phyloP scores from a whole-genome alignment of 345 rosid species.

The Bretschneidera sinensis region DNA sequence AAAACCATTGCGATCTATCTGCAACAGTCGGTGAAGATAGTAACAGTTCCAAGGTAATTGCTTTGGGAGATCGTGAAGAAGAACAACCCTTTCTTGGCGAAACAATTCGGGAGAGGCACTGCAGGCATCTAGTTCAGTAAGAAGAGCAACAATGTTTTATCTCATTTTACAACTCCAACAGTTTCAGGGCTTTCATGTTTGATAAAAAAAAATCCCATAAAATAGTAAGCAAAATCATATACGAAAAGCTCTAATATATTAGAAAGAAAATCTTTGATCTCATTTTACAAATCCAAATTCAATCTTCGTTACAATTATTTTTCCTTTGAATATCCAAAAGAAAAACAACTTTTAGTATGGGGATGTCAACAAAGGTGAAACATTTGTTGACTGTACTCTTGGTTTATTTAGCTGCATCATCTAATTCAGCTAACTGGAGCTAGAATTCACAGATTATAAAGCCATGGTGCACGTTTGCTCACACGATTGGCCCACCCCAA shows the following conservation, averaged over 20 bases:
- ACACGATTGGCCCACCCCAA: constrained; percentile 29
- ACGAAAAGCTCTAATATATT: too few relatives aligned
- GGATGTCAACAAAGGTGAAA: constrained; percentile 22
- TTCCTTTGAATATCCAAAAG: neutral
- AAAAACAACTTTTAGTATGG: constrained; percentile 11
- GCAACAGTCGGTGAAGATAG: constrained; percentile 41
- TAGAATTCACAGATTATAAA: constrained; percentile 30
- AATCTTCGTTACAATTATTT: too few relatives aligned
- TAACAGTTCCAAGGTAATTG: constrained; percentile 64
- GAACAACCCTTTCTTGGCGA: constrained; percentile 68
- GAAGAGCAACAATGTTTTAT: constrained; percentile 68
- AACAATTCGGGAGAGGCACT: constrained; percentile 67
- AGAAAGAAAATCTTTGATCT: too few relatives aligned
- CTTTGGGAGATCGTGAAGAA: constrained; percentile 83
- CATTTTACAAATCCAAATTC: too few relatives aligned
- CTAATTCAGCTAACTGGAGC: neutral
- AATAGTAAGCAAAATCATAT: too few relatives aligned
- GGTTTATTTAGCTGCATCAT: constrained; percentile 39
- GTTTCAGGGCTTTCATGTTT: too few relatives aligned
- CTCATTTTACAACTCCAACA: too few relatives aligned
- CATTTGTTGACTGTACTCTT: constrained; percentile 73
- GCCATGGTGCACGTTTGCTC: constrained; percentile 49
- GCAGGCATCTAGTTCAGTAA: constrained; percentile 65
- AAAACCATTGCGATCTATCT: too few relatives aligned
- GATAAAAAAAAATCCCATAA: too few relatives aligned